These are phyloP conservation scores for Plantago elongata DNA, from an alignment of 257 asterid species.

Conservation along the genomic window DNA sequence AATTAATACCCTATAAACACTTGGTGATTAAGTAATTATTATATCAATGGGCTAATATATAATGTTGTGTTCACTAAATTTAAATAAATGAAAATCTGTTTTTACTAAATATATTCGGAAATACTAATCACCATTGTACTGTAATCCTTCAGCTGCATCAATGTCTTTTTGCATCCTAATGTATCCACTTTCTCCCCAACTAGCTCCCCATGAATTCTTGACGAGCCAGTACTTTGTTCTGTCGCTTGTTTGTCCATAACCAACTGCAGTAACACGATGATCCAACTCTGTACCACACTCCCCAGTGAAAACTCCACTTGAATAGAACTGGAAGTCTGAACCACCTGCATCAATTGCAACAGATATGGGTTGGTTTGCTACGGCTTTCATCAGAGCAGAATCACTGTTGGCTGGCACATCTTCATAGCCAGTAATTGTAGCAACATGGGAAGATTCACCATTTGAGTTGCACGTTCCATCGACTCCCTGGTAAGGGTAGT, in stretches of 20 bases:
- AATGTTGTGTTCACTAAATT: no score
- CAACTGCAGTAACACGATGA: conserved; percentile 5
- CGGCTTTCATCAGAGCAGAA: background rate
- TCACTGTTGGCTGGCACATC: conserved; percentile 12
- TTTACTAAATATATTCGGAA: no score
- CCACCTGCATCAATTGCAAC: conserved; percentile 10
- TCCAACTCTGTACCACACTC: conserved; percentile 1
- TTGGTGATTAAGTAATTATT: no score
- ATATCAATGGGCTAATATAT: no score
- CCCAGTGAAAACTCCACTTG: conserved; percentile 11
- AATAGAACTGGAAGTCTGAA: conserved; percentile 10
- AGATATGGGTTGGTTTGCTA: conserved; percentile 10
- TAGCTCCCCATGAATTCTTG: no score
- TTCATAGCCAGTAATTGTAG: background rate
- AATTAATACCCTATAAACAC: no score
- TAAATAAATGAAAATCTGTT: no score
- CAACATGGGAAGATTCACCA: background rate
- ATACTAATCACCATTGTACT: no score
- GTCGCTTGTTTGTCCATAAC: background rate
- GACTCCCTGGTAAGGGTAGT: background rate
- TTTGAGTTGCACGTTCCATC: background rate
- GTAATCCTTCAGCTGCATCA: no score
- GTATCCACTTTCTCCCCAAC: no score
- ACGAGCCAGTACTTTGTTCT: background rate
- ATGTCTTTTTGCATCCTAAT: no score